Conservation (phyloP, 495 filamentous ascomycete species). For the Tuber melanosporum region DNA sequence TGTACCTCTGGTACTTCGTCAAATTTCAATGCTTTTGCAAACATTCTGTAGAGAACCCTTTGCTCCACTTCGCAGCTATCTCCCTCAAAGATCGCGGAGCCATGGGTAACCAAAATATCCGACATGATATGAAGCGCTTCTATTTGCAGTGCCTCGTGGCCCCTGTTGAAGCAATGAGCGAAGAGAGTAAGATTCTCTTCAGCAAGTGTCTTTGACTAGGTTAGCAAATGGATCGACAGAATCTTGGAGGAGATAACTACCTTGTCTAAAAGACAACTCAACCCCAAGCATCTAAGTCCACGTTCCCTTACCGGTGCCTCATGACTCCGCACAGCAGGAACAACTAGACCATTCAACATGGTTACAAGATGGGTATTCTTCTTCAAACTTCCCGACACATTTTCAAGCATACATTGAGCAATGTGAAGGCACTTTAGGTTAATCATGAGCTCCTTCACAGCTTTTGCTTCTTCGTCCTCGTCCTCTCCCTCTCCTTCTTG, state of each 20-base stretch:
- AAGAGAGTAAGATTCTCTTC: conserved; percentile 91
- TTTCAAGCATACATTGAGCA: conserved; percentile 92
- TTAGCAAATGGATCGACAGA: conserved; percentile 21
- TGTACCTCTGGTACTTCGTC: conserved; percentile 66
- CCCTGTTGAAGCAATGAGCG: conserved; percentile 90
- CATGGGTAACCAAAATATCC: conserved; percentile 84
- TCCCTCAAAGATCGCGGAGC: conserved; percentile 58
- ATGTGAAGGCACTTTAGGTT: conserved; percentile 99
- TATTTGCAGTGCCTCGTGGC: conserved; percentile 79
- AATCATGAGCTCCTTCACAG: conserved; percentile 81
- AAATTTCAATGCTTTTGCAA: conserved; percentile 62
- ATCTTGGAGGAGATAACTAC: conserved; percentile 42
- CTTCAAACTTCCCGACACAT: conserved; percentile 76
- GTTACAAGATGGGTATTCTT: conserved; percentile 79
- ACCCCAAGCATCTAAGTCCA: conserved; percentile 78
- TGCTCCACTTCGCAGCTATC: conserved; percentile 39
- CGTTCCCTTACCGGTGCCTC: conserved; percentile 88
- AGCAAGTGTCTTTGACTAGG: conserved; percentile 57
- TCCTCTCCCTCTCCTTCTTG: conserved; percentile 51
- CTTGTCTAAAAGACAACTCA: conserved; percentile 86
- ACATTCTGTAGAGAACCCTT: conserved; percentile 30
- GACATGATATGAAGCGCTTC: conserved; percentile 88
- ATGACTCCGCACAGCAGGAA: conserved; percentile 86
- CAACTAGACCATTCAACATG: conserved; percentile 93
- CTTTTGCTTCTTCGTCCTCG: conserved; percentile 72